Evolutionary conservation across 306 rosid genomes (phyloP).

Genomic region (Carpinus viminea): DNA sequence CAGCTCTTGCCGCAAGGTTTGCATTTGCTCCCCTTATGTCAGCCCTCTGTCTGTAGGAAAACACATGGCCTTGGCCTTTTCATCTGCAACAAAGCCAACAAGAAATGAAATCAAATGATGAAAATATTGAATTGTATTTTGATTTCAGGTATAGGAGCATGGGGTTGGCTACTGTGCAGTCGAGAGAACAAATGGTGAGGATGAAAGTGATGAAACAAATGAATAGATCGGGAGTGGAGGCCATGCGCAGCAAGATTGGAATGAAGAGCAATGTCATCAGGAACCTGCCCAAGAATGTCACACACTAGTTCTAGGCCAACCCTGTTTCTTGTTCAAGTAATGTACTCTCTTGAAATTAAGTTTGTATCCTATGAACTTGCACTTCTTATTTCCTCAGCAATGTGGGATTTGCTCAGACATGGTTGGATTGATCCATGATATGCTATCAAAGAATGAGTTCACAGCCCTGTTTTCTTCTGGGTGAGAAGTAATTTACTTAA

Average conservation of each 20-base stretch:
- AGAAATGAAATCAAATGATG: constrained; percentile 20
- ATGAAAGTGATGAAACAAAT: constrained; percentile 91
- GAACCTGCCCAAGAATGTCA: constrained; percentile 81
- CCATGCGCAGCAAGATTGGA: constrained; percentile 78
- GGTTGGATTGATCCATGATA: too few species aligned
- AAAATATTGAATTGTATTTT: neutral
- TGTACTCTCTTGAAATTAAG: neutral
- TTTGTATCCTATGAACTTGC: neutral
- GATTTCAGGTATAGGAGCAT: constrained; percentile 82
- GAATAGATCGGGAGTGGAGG: constrained; percentile 76
- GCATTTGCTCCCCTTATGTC: constrained; percentile 14
- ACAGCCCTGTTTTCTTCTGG: neutral
- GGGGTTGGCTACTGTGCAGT: constrained; percentile 88
- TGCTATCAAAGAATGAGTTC: too few species aligned
- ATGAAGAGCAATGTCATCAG: constrained; percentile 90
- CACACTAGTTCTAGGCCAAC: constrained; percentile 44
- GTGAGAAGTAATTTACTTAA: too few species aligned
- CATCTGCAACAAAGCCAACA: neutral
- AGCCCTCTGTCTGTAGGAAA: constrained; percentile 9
- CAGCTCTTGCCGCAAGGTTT: constrained; percentile 87
- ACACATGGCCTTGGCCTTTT: neutral
- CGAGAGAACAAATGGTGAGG: constrained; percentile 72
- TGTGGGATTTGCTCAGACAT: too few species aligned
- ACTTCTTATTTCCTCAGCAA: neutral
- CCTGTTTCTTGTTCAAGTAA: neutral